phyloP scores from a whole-genome alignment of 2,329 filamentous ascomycete genomes.

The Penicillium sp. region DNA sequence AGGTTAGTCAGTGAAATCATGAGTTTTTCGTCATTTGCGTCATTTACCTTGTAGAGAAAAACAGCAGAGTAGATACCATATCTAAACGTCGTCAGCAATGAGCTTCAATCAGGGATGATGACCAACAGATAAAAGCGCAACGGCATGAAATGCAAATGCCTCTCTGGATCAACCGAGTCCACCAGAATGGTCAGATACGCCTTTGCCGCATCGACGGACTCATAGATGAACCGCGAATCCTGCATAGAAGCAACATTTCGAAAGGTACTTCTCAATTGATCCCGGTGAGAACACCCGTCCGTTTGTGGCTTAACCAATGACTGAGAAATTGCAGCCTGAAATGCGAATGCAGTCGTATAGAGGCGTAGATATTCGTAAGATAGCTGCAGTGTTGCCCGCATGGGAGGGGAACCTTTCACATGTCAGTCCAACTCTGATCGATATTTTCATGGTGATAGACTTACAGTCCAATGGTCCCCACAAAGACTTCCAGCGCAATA shows the following conservation, averaged over 20 bases:
- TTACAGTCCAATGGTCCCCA: constrained; percentile 62
- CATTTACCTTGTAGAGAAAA: constrained; percentile 56
- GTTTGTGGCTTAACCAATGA: constrained; percentile 40
- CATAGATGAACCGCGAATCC: constrained; percentile 61
- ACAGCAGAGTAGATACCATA: constrained; percentile 58
- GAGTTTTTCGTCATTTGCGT: too few relatives aligned
- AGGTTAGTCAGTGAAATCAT: too few relatives aligned
- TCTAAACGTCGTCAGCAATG: constrained; percentile 19
- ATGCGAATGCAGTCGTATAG: constrained; percentile 70
- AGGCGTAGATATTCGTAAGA: constrained; percentile 67
- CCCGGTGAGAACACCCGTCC: constrained; percentile 32
- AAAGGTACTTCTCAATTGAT: constrained; percentile 43
- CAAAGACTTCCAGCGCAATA: constrained; percentile 63
- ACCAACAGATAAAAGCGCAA: constrained; percentile 57
- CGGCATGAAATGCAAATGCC: constrained; percentile 58
- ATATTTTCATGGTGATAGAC: constrained; percentile 10
- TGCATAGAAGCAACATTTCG: constrained; percentile 54
- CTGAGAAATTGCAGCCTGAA: constrained; percentile 61
- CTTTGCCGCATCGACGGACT: constrained; percentile 59
- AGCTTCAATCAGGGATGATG: not conserved
- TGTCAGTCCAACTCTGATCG: constrained; percentile 11
- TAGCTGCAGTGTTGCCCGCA: constrained; percentile 62
- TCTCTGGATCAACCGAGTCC: constrained; percentile 54
- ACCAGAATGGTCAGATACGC: constrained; percentile 56
- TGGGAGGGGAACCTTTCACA: constrained; percentile 52